Percentiles rank a stretch among this genome's conserved stretches.
These are phyloP conservation scores for Fagopyrum esculentum DNA, from an alignment of 148 eudicot genomes.

Conservation along the genomic window DNA sequence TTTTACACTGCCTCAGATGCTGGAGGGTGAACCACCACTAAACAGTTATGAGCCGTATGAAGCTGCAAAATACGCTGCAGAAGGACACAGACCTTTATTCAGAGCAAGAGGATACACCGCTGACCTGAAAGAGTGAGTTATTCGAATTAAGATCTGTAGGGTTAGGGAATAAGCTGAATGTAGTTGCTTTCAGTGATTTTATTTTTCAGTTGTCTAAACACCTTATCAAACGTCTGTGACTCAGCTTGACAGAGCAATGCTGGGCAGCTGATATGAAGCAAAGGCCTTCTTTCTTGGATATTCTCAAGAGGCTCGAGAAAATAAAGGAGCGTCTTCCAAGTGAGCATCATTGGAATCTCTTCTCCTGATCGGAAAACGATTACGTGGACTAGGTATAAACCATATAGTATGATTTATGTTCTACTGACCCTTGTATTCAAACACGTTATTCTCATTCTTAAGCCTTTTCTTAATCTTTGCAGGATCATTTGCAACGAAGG, in stretches of 20 bases:
- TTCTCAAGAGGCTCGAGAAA: conserved; percentile 79
- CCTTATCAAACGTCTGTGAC: neutral
- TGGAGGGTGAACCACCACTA: conserved; percentile 82
- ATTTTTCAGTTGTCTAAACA: neutral
- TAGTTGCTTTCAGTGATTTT: neutral
- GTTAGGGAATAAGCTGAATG: neutral
- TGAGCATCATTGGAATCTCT: conserved; percentile 75
- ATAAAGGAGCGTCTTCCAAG: conserved; percentile 49
- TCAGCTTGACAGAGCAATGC: conserved; percentile 70
- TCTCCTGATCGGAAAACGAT: conserved; percentile 41
- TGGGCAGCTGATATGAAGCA: conserved; percentile 78
- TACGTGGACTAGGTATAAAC: neutral
- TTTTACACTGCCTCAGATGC: conserved; percentile 42
- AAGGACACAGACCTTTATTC: conserved; percentile 72
- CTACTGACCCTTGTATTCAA: neutral
- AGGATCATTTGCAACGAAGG: neutral
- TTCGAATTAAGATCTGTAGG: neutral
- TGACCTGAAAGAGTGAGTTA: conserved; percentile 72
- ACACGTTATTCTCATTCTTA: neutral
- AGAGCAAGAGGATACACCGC: conserved; percentile 50
- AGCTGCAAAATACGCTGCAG: conserved; percentile 69
- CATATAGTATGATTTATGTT: neutral
- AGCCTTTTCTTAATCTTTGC: neutral
- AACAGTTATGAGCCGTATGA: conserved; percentile 63
- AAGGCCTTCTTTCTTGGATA: conserved; percentile 86